phyloP scores from a whole-genome alignment of 441 rosid species.

The Breynia disticha region DNA sequence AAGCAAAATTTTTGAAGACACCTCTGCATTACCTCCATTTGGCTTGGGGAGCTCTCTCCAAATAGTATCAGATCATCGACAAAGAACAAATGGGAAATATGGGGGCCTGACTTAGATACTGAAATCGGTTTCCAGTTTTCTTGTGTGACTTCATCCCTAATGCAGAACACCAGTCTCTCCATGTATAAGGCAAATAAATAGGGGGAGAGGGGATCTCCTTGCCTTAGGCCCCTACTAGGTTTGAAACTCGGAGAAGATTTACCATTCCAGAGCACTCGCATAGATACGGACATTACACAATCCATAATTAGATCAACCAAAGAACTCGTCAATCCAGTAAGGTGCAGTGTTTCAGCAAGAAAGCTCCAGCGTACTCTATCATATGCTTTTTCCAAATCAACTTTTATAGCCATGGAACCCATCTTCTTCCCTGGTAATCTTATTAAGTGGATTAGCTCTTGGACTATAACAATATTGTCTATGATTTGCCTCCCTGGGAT shows the following conservation, averaged over 20 bases:
- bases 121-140: too few relatives aligned
- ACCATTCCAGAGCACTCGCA: not conserved
- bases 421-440: not conserved
- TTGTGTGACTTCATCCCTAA: too few relatives aligned
- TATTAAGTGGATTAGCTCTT: not conserved
- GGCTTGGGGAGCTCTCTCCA: too few relatives aligned
- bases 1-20: not conserved
- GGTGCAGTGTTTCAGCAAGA: not conserved
- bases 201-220: too few relatives aligned
- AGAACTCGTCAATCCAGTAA: not conserved
- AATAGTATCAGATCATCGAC: not conserved
- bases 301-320: not conserved
- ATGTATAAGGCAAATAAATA: not conserved
- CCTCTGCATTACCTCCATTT: not conserved
- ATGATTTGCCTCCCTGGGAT: not conserved
- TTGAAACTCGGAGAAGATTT: not conserved
- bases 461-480: not conserved
- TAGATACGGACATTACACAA: not conserved
- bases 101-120: not conserved
- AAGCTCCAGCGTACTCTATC: not conserved
- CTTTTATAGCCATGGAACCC: not conserved
- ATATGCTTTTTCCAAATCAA: not conserved
- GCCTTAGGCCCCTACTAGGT: not conserved
- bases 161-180: not conserved
- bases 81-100: not conserved